These are phyloP conservation scores for Priceomyces castillae DNA, from an alignment of 805 yeast genomes.

Conservation along the genomic window DNA sequence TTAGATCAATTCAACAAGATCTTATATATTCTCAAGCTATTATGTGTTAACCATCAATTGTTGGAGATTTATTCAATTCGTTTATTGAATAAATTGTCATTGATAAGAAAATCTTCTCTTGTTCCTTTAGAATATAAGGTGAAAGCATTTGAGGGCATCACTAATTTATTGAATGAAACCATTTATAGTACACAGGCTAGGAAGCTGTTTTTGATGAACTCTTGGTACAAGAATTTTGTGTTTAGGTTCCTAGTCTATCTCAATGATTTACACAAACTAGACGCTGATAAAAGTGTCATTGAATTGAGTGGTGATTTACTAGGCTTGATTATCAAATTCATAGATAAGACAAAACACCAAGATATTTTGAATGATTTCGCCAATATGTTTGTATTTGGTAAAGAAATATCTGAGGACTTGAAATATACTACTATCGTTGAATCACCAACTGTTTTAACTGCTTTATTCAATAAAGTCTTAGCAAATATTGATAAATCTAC, in stretches of 20 bases:
- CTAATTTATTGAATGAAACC: constrained; percentile 23
- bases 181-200: constrained; percentile 27
- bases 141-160: constrained; percentile 11
- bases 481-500: constrained; percentile 50
- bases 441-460: constrained; percentile 31
- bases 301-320: constrained; percentile 42
- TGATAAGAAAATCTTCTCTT: constrained; percentile 6
- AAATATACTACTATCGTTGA: constrained; percentile 18
- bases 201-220: constrained; percentile 36
- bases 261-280: constrained; percentile 1
- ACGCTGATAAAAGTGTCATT: constrained; percentile 8
- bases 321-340: constrained; percentile 39
- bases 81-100: constrained; percentile 36
- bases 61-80: constrained; percentile 45
- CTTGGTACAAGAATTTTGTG: constrained; percentile 44
- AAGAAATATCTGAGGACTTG: constrained; percentile 6
- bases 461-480: constrained; percentile 44
- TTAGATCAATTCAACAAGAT: constrained; percentile 14
- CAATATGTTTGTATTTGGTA: constrained; percentile 31
- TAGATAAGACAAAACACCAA: constrained; percentile 46
- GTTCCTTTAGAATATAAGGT: constrained; percentile 1
- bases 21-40: constrained; percentile 20
- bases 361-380: constrained; percentile 38
- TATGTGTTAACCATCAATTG: constrained; percentile 41
- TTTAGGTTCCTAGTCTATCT: constrained; percentile 32